phyloP scores from a whole-genome alignment of 345 rosid genomes.

The Citrus medica region DNA sequence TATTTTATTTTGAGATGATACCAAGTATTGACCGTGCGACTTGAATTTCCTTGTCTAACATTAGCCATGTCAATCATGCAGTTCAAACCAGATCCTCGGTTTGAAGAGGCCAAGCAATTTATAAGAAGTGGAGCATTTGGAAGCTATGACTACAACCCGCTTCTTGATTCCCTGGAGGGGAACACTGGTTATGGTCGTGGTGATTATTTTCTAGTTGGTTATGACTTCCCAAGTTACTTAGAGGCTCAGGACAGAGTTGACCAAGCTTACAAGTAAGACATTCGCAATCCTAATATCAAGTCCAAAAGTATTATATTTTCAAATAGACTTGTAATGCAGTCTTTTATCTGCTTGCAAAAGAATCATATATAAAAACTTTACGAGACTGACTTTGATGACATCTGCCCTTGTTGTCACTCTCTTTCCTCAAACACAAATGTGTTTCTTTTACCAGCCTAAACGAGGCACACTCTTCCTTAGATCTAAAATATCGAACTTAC shows the following conservation, averaged over 20 bases:
- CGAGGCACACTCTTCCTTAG: not conserved
- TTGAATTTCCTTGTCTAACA: slow-evolving; percentile 6
- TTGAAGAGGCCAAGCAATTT: slow-evolving; percentile 90
- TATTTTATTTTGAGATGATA: not conserved
- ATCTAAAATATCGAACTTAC: not conserved
- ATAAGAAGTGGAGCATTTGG: slow-evolving; percentile 92
- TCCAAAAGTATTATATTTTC: not conserved
- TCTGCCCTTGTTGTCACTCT: not conserved
- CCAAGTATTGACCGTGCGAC: not conserved
- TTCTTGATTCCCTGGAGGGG: slow-evolving; percentile 91
- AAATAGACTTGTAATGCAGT: not conserved
- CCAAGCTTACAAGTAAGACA: slow-evolving; percentile 81
- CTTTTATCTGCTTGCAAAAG: not conserved
- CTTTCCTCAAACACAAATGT: not conserved
- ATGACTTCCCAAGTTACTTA: slow-evolving; percentile 82
- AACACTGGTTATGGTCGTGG: slow-evolving; percentile 94
- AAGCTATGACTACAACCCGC: slow-evolving; percentile 79
- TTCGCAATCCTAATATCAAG: not conserved
- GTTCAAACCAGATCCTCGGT: slow-evolving; percentile 93
- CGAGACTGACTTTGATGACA: not conserved
- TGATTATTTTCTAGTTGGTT: slow-evolving; percentile 90
- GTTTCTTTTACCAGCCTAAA: not conserved
- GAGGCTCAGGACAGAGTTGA: slow-evolving; percentile 85
- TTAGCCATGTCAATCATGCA: slow-evolving; percentile 21
- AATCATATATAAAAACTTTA: not conserved